Evolutionary conservation across 768 basidiomycete genomes (phyloP).

Genomic region (Sporobolomyces phaffii): DNA sequence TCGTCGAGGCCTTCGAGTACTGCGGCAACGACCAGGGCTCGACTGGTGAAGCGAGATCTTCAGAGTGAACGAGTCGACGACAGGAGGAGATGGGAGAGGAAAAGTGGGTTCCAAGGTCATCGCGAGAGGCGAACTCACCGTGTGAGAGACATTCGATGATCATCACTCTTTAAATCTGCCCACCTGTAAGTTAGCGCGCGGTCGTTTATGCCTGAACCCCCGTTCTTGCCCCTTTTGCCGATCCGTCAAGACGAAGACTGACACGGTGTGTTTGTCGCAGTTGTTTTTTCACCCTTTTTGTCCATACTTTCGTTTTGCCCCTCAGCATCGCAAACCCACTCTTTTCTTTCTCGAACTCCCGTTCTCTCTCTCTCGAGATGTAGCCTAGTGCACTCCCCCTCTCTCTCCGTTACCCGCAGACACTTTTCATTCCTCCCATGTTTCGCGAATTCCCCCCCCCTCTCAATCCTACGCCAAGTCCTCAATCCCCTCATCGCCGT

Average conservation of each 20-base stretch:
- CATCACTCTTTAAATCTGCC: no score
- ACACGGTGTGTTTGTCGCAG: no score
- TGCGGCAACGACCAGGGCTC: not conserved
- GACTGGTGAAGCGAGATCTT: constrained; percentile 3
- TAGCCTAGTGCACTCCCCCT: not conserved
- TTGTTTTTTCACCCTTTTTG: not conserved
- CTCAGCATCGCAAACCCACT: not conserved
- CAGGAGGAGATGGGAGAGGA: constrained; percentile 5
- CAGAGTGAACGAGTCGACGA: not conserved
- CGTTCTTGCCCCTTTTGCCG: no score
- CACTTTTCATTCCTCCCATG: not conserved
- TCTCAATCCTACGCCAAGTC: no score
- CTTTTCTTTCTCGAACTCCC: not conserved
- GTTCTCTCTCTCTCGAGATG: no score
- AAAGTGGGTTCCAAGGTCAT: not conserved
- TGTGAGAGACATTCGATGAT: not conserved
- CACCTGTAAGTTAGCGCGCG: no score
- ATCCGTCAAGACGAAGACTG: no score
- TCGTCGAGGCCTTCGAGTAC: not conserved
- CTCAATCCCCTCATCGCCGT: no score
- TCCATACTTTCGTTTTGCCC: not conserved
- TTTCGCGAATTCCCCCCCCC: not conserved
- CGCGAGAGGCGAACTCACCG: not conserved
- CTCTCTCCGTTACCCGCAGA: not conserved
- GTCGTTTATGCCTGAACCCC: no score